Evolutionary conservation across 345 rosid genomes (phyloP).

Genomic region (Toxicodendron radicans): DNA sequence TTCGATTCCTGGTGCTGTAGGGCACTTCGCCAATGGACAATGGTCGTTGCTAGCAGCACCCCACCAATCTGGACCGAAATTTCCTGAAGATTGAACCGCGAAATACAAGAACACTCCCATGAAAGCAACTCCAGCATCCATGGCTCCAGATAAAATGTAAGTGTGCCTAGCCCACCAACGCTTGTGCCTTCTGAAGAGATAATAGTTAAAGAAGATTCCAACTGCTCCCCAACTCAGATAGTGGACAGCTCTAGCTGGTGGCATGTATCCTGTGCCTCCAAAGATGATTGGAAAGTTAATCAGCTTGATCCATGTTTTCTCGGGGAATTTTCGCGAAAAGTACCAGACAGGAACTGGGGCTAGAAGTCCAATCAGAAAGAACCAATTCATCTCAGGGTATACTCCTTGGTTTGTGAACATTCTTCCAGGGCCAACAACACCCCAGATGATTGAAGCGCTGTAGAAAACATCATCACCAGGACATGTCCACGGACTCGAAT

Average conservation of each 20-base stretch:
- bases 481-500: conserved; percentile 63
- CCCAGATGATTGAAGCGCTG: conserved; percentile 68
- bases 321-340: conserved; percentile 34
- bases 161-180: conserved; percentile 56
- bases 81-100: conserved; percentile 31
- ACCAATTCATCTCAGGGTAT: conserved; percentile 50
- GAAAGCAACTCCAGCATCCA: conserved; percentile 64
- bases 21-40: conserved; percentile 46
- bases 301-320: conserved; percentile 40
- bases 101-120: conserved; percentile 39
- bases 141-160: conserved; percentile 49
- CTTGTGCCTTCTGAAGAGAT: conserved; percentile 34
- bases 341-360: conserved; percentile 48
- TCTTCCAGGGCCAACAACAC: conserved; percentile 45
- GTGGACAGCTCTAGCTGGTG: conserved; percentile 40
- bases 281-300: conserved; percentile 44
- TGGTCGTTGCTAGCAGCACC: conserved; percentile 44
- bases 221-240: conserved; percentile 37
- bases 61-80: conserved; percentile 53
- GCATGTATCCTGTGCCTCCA: conserved; percentile 35
- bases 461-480: conserved; percentile 49
- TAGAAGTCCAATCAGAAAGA: conserved; percentile 50
- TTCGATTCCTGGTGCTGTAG: conserved; percentile 41
- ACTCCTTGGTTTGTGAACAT: conserved; percentile 38
- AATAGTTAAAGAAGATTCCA: conserved; percentile 38